Percentiles rank a stretch among this genome's conserved stretches.
Evolutionary conservation across 2,329 filamentous ascomycete species (phyloP).

Genomic region (Colletotrichum horii): DNA sequence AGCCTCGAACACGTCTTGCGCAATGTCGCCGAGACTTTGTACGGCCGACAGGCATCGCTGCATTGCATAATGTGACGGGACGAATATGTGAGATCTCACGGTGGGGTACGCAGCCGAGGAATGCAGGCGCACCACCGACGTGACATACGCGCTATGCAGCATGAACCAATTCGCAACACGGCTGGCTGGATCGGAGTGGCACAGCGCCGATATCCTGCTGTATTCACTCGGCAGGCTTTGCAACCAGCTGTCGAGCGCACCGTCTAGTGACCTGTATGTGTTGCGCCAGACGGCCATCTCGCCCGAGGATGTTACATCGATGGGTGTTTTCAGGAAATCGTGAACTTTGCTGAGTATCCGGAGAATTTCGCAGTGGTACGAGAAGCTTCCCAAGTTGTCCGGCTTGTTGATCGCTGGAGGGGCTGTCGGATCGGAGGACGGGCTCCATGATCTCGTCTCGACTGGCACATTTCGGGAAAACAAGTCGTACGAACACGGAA

Average conservation of each 20-base stretch:
- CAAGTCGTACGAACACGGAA: conserved; percentile 49
- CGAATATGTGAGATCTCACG: conserved; percentile 43
- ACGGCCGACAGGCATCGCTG: conserved; percentile 49
- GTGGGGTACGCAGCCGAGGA: conserved; percentile 48
- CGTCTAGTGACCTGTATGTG: conserved; percentile 43
- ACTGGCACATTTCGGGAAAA: conserved; percentile 49
- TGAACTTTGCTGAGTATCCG: conserved; percentile 47
- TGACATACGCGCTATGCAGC: conserved; percentile 50
- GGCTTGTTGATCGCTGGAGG: conserved; percentile 35
- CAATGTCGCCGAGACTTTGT: conserved; percentile 47
- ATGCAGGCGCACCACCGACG: conserved; percentile 47
- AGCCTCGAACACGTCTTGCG: conserved; percentile 47
- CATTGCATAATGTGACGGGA: conserved; percentile 49
- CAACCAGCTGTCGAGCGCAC: conserved; percentile 44
- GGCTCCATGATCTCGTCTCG: conserved; percentile 39
- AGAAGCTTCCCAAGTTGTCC: conserved; percentile 50
- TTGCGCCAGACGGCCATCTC: conserved; percentile 47
- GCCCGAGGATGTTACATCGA: conserved; percentile 41
- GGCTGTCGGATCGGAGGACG: conserved; percentile 28
- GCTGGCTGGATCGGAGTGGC: conserved; percentile 49
- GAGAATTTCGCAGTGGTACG: conserved; percentile 50
- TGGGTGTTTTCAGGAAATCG: conserved; percentile 43
- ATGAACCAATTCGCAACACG: conserved; percentile 53
- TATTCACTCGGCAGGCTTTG: conserved; percentile 49
- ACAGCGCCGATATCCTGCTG: conserved; percentile 48